Conservation (phyloP, 2,329 filamentous ascomycete species). For the Alternaria brassicae region DNA sequence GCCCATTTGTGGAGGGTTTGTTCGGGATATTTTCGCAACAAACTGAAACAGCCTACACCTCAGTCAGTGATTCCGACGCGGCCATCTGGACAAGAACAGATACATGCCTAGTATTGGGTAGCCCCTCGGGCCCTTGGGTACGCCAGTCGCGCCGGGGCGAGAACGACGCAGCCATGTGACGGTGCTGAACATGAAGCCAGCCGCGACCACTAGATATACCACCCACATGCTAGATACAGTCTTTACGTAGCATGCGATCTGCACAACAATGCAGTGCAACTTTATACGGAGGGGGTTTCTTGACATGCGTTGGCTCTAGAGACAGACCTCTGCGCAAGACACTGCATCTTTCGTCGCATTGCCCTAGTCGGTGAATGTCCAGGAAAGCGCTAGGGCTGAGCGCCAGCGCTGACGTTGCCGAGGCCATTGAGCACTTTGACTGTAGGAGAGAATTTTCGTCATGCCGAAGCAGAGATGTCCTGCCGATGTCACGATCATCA, state of each 20-base stretch:
- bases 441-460: neutral
- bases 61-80: neutral
- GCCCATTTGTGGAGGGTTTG: slow-evolving; percentile 1
- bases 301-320: neutral
- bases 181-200: neutral
- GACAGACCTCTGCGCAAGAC: neutral
- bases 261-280: neutral
- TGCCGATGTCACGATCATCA: neutral
- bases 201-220: neutral
- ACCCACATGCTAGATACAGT: neutral
- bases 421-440: neutral
- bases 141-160: neutral
- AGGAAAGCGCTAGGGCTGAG: neutral
- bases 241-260: neutral
- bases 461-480: neutral
- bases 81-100: neutral
- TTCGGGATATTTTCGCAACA: slow-evolving; percentile 1
- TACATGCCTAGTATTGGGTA: neutral
- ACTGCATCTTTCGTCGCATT: neutral
- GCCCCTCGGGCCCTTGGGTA: neutral
- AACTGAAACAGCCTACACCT: neutral
- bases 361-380: neutral
- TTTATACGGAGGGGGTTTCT: neutral
- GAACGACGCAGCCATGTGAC: neutral
- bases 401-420: too few relatives aligned